A percentile compares a stretch with the other conserved stretches of the same genome.
Conservation (phyloP, 768 basidiomycete genomes). For the Termitomyces sp. region DNA sequence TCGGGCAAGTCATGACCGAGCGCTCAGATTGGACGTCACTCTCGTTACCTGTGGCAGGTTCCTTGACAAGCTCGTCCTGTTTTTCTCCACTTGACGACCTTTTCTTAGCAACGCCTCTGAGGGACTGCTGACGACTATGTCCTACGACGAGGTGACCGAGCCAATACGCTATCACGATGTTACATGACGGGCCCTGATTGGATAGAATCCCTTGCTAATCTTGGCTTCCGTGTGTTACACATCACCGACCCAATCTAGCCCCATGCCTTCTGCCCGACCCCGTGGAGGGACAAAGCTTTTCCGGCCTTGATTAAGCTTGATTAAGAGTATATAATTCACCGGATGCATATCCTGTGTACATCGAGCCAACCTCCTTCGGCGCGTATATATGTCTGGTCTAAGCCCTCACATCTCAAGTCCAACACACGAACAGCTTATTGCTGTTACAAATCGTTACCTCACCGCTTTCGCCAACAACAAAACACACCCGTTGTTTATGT, state of each 20-base stretch:
- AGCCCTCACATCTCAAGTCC: constrained; percentile 9
- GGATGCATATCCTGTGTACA: constrained; percentile 3
- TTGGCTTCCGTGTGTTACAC: constrained; percentile 8
- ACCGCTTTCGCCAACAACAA: constrained; percentile 30
- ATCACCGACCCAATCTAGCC: constrained; percentile 13
- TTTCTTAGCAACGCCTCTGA: not conserved
- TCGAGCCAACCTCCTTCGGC: not conserved
- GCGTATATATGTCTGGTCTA: constrained; percentile 1
- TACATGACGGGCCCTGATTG: constrained; percentile 3
- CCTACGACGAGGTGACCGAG: not conserved
- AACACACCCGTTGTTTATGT: constrained; percentile 27
- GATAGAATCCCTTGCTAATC: constrained; percentile 7
- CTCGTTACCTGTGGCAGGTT: constrained; percentile 1
- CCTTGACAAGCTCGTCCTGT: not conserved
- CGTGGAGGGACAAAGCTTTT: constrained; percentile 10
- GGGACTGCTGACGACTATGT: not conserved
- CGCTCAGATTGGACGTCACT: not conserved
- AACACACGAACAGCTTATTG: constrained; percentile 27
- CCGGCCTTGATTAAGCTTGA: constrained; percentile 1
- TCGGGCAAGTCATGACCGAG: constrained; percentile 8
- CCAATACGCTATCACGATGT: not conserved
- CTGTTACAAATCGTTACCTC: constrained; percentile 33
- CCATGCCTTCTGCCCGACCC: constrained; percentile 35
- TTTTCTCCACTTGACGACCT: not conserved
- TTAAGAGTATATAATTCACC: constrained; percentile 20